Evolutionary conservation across 768 basidiomycete species (phyloP), one percentile per base, ranked within the genome.

Genomic region (Boletus tylopilopsis): DNA sequence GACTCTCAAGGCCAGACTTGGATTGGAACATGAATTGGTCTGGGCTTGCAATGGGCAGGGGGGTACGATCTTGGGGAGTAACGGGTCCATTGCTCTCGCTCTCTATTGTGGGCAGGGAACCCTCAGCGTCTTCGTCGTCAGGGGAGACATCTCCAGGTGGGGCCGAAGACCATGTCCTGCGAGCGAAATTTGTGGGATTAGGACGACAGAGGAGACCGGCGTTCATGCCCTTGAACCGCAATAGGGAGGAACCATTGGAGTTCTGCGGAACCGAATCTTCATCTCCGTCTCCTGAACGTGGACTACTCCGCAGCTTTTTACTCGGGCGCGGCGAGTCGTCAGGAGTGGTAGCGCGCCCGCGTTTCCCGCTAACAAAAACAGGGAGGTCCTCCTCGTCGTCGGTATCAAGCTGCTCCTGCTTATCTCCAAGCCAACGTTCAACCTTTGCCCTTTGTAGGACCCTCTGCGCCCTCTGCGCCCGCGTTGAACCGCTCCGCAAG

Each of bases 111-210:
- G 64, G 67, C 12, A 70, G 66, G 22, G 68, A 68, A 15, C 64
- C 55, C 29, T 58, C 63, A 29, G 55, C 57, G 4, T 68, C 68
- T 46, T 61, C 64, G 42, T 63, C 64, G 15, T 65, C 66, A 15
- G 58, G 68, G 29, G 56, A 58, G 69, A 63, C 73, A 56, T 43
- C 77, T 61, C 67, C 68, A 24, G 46, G 51, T 22, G 49, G 57
- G 27, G 71, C 72, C 33, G 75, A 74, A 24, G 71, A 75, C 83
- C 82, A 84, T 3, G 76, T 77, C 45, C 79, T 74, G 34, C 74
- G 67, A 23, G 83, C 83, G 64, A 77, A 84, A 56, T 73, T 77
- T 33, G 80, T 68, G 12, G 83, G 83, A 58, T 81, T 84, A 13
- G 82, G 83, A 49, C 76, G 80, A 30, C 75, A 76, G 32, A 79